Conservation (phyloP, 2,329 filamentous ascomycete species). For the Trichoderma sp. region DNA sequence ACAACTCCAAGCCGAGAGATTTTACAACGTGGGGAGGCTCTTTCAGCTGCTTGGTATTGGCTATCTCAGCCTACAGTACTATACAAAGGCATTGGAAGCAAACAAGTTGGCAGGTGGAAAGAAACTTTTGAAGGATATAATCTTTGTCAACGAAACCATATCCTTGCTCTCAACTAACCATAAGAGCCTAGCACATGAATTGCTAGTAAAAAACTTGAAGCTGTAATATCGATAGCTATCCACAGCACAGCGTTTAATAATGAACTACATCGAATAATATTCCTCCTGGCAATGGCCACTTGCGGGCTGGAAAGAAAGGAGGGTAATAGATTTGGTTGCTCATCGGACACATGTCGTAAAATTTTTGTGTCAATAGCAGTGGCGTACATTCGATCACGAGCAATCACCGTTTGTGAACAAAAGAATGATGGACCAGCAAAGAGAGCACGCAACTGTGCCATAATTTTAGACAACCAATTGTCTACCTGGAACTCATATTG, state of each 20-base stretch:
- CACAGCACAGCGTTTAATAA: not conserved
- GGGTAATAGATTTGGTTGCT: not conserved
- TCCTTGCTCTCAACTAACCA: constrained; percentile 36
- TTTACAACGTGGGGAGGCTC: constrained; percentile 42
- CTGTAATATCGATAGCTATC: constrained; percentile 23
- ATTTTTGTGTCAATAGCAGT: not conserved
- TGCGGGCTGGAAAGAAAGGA: not conserved
- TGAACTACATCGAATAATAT: not conserved
- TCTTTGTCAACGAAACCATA: constrained; percentile 37
- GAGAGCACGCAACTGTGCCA: not conserved
- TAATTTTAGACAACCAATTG: not conserved
- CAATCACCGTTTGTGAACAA: not conserved
- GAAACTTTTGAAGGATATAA: constrained; percentile 33
- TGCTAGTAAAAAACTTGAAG: constrained; percentile 33
- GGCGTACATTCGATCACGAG: not conserved
- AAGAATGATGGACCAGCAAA: not conserved
- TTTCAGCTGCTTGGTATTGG: constrained; percentile 41
- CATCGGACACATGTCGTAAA: not conserved
- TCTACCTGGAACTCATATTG: constrained; percentile 4
- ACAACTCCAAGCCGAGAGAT: constrained; percentile 35
- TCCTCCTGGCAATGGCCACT: not conserved
- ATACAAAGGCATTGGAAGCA: constrained; percentile 47
- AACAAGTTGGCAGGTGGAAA: constrained; percentile 7
- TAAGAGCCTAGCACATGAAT: constrained; percentile 29
- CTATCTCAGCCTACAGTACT: constrained; percentile 68